Base-by-base conservation (phyloP, 176 grass and related monocot species). In the Raddia guianensis region DNA sequence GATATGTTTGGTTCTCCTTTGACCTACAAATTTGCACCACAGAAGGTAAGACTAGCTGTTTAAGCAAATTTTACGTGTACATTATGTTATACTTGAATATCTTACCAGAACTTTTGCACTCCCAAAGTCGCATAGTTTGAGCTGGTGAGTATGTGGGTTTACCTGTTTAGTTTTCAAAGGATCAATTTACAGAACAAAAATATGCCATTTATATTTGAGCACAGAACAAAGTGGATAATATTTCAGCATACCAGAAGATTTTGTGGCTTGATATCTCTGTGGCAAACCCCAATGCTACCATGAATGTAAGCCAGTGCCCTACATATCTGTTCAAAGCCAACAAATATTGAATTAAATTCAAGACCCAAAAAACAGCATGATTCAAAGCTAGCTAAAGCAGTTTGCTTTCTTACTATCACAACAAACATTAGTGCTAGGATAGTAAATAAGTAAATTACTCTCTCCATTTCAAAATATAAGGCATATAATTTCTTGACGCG, bases 1-100 rank as follows among this genome's bases (percentile, higher is more conserved):
- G 92, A 91, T 89, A 94, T 94, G 81, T 94, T 94, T 44, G 92
- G 92, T 55, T 94, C 92, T 73, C 89, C 92, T 78, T 94, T 91
- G 48, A 94, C 87, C 87, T 90, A 62, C 12, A 82, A 75, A 63
- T 59, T 18, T 59, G 66, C 10, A 69, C 13, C 57, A 63, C 0
- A 52, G 13, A 76, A 9, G 40, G 27, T 84, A 69, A 68, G 14
- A 60, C 51, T 64, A 73, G 16, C 7, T n/a, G 12, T 56, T 64
- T 34, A 79, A 55, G 73, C 66, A 67, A 66, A 70, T 6, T 1
- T 21, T 27, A 10, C 32, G 69, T 85, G 11, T 20, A 15, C 45
- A 40, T 40, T 40, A 40, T 40, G 4, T 40, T 40, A 40, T 74
- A 21, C 5, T 60, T 70, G 45, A 53, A 42, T 35, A 51, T 43